Evolutionary conservation across 78 protist genomes (phyloP).

Genomic region (Monocercomonoides exilis): DNA sequence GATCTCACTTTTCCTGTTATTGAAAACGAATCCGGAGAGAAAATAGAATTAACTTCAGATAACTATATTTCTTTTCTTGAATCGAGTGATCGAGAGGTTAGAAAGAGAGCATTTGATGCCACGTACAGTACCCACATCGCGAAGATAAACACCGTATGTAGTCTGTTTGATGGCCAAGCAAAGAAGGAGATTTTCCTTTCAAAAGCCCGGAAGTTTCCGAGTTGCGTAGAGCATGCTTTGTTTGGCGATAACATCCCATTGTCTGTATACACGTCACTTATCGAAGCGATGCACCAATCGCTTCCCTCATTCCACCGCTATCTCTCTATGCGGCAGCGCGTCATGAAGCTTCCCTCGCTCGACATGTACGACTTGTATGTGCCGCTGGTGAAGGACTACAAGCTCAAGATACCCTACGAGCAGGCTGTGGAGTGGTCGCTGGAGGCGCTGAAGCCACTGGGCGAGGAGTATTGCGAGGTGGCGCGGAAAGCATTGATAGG

Average conservation of each 20-base stretch:
- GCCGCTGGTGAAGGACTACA: conserved; percentile 7
- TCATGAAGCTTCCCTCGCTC: neutral
- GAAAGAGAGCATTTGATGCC: neutral
- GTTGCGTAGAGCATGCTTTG: neutral
- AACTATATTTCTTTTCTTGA: neutral
- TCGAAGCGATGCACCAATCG: neutral
- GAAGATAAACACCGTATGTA: neutral
- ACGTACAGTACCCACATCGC: neutral
- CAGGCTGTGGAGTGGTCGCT: conserved; percentile 9
- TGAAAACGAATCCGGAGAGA: neutral
- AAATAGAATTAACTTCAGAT: neutral
- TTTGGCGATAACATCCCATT: neutral
- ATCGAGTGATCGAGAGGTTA: neutral
- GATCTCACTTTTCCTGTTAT: neutral
- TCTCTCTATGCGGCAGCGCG: neutral
- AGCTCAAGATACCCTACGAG: neutral
- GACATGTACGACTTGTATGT: conserved; percentile 16
- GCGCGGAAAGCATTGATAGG: neutral
- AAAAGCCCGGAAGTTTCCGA: neutral
- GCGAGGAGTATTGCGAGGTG: neutral
- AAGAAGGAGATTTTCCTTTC: neutral
- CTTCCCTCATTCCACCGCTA: neutral
- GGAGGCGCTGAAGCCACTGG: neutral
- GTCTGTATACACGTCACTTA: neutral
- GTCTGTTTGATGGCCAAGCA: neutral